phyloP scores from a whole-genome alignment of 2,329 filamentous ascomycete species.

The Chaetomium sp. region DNA sequence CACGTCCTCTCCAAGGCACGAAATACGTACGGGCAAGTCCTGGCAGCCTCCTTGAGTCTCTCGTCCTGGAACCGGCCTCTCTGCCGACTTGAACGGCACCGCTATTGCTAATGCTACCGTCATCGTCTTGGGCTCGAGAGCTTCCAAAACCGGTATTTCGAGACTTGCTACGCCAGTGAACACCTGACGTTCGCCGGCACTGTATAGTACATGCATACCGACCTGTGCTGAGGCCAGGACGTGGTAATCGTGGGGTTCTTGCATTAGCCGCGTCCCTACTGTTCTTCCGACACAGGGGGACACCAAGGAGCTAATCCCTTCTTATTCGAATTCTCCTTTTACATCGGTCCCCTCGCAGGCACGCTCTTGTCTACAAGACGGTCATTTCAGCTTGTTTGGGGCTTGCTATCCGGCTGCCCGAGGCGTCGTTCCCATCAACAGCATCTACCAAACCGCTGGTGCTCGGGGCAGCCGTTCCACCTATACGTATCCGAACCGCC shows the following conservation, averaged over 20 bases:
- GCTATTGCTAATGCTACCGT: constrained; percentile 20
- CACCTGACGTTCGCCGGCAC: constrained; percentile 23
- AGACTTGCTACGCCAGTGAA: constrained; percentile 13
- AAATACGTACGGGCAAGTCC: constrained; percentile 6
- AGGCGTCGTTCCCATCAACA: constrained; percentile 7
- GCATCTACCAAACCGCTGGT: constrained; percentile 16
- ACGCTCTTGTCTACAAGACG: neutral
- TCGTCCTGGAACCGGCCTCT: constrained; percentile 2
- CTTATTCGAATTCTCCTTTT: constrained; percentile 7
- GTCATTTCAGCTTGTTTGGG: neutral
- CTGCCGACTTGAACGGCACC: constrained; percentile 11
- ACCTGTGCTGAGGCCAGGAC: constrained; percentile 11
- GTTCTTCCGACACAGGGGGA: constrained; percentile 20
- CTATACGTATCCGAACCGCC: constrained; percentile 3
- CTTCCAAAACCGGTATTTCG: constrained; percentile 3
- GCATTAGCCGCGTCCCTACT: constrained; percentile 20
- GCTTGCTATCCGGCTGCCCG: neutral
- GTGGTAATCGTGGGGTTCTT: constrained; percentile 27
- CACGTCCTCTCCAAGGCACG: constrained; percentile 9
- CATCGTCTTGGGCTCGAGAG: constrained; percentile 6
- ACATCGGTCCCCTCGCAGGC: neutral
- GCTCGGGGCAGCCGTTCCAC: constrained; percentile 25
- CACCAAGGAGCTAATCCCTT: neutral
- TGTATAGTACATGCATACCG: neutral
- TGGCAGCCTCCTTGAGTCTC: constrained; percentile 9